Evolutionary conservation across 75 land plant species (phyloP), one percentile per base, ranked within the genome.

Genomic region (Isoetes taiwanensis): DNA sequence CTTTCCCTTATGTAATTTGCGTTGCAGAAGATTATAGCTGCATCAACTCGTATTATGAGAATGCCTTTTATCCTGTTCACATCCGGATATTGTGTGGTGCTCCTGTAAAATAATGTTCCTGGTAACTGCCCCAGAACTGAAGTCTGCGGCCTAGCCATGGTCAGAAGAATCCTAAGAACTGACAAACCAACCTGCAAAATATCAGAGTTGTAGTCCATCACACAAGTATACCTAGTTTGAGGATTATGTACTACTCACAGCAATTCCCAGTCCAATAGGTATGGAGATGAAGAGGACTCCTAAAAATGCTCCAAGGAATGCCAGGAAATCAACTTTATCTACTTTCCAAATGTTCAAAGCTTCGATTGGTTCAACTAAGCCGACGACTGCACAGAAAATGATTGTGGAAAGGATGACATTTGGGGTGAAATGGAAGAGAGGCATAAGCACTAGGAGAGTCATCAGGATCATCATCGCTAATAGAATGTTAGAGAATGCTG

Each of bases 281-380:
- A 46, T 46, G 16, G 50, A 46, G 8, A 19, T 19, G 50, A 46
- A 16, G 50, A 16, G 23, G 6, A 46, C 50, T 6, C 50, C 50
- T 19, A 46, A 23, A 16, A 46, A 46, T 8, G 50, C 50, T 8
- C 50, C 50, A 6, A 46, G 50, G 16, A 16, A 46, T 6, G 50
- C 50, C 6, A 46, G 50, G n/a, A 46, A 46, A n/a, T 46, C 50
- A 4, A 46, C 25, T 23, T 46, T 46, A n/a, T 46, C 50, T 6
- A 46, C 50, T 23, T 46, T 46, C 50, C 50, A 46, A n/a, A 46
- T 46, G 50, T 46, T 19, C 21, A 19, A 46, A 5, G 50, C 50
- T 8, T 6, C 50, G 4, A 46, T 23, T 5, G 50, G 50, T 19
- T 46, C 50, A 23, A 46, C 25, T 5, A 46, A n/a, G 4, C 12